Percentiles rank a stretch among this genome's conserved stretches.
These are phyloP conservation scores for Sonneratia caseolaris DNA, from an alignment of 345 rosid genomes.

Conservation along the genomic window DNA sequence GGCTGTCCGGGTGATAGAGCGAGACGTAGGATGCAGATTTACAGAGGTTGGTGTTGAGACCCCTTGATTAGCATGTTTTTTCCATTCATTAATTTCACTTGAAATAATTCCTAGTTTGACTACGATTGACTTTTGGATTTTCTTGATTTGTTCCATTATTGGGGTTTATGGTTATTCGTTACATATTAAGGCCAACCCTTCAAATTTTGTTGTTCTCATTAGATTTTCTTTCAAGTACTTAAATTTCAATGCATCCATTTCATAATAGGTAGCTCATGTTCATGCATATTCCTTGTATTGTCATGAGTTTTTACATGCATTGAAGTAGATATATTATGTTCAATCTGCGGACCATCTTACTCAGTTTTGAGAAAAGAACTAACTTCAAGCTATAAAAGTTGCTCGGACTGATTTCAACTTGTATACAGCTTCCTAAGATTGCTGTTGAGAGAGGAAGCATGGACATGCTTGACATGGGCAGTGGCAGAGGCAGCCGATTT, in stretches of 20 bases:
- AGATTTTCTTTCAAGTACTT: background rate
- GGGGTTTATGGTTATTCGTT: background rate
- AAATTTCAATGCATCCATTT: background rate
- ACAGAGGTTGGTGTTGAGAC: constrained; percentile 41
- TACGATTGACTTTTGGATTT: background rate
- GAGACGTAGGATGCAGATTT: constrained; percentile 84
- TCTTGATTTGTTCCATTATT: background rate
- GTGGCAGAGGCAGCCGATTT: constrained; percentile 19
- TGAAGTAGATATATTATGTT: background rate
- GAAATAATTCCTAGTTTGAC: background rate
- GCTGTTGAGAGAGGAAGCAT: constrained; percentile 32
- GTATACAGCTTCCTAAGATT: constrained; percentile 60
- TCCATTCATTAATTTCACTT: background rate
- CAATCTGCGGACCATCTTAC: background rate
- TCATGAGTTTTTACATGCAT: background rate
- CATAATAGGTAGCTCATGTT: background rate
- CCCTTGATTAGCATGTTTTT: background rate
- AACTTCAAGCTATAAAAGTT: background rate
- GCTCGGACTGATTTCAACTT: background rate
- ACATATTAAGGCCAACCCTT: background rate
- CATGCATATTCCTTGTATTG: background rate
- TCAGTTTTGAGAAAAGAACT: background rate
- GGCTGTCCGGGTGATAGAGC: constrained; percentile 55
- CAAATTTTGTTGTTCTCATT: too few relatives aligned
- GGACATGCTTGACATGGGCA: constrained; percentile 33